Base-by-base conservation (phyloP, 1,139 yeast genomes). In the Diutina mesorugosa region DNA sequence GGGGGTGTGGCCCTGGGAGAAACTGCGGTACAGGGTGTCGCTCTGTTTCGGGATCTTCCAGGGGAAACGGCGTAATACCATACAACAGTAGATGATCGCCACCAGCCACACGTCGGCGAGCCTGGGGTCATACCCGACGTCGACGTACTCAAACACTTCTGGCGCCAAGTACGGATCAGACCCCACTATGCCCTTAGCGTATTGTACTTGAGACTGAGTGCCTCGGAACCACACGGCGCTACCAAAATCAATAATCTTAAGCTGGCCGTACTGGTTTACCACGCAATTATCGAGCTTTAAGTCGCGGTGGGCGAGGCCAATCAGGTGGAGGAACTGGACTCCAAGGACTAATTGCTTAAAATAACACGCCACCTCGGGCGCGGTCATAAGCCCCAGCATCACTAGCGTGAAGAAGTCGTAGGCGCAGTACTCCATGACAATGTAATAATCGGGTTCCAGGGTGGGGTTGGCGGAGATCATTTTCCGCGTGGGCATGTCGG, bases 121-220 rank as follows among this genome's bases (percentile, higher is more conserved):
- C 65, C 88, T 89, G 3, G 99, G 97, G 67, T 91, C 95, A 67
- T 91, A 93, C 9, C 55, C 55, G 41, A 85, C 80, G 61, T 67
- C 58, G 58, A 83, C 79, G 10, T 18, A 50, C 35, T 50, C 53
- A 62, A 95, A 78, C 18, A 91, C 97, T 69, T 95, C 99, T 0
- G 99, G 99, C 0, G 99, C 98, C 65, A 93, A 78, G 67, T 93
- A 93, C 4, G 99, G 99, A 70, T 95, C 99, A 8, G 97, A 89
- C 5, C 99, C 99, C 7, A 93, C 97, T 9, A 87, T 78, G n/a
- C 95, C 95, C 46, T 77, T 70, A 1, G 88, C 84, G 55, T 66
- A 60, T 1, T 71, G 62, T 50, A 75, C 65, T 57, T 67, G 18
- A 5, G 10, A 66, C 59, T 66, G 67, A 8, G 60, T 59, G 4